Base-by-base conservation (phyloP, 495 filamentous ascomycete species). In the Endocarpon pusillum region DNA sequence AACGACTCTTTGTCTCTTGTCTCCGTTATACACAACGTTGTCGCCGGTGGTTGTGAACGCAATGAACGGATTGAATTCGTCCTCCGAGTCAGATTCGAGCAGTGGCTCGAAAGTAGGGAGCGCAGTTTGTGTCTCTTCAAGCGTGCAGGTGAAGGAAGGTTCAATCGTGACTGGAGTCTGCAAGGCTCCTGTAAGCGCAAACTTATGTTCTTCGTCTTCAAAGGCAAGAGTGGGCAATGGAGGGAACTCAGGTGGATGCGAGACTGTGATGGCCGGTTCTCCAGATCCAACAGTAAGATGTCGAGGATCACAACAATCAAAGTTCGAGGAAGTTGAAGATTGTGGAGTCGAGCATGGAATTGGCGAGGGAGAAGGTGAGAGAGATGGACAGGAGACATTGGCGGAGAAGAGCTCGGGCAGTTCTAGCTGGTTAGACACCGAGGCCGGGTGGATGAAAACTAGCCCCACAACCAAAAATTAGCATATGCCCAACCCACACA, bases 301-400 rank as follows among this genome's bases (percentile, higher is more conserved):
- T 39, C 86, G 79, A 16, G 89, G 89, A 47, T 97, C 84, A 57
- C 89, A 96, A 47, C 93, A 94, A 55, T 84, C 73, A 42, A 75
- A 30, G 11, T 36, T 53, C 46, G 84, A 80, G 31, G 73, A 63
- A 24, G 81, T 75, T 2, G 71, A 69, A 33, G 73, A 61, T 36
- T 73, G 55, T 1, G 77, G 76, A 33, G 70, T 71, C 19, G 62
- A 53, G 18, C 55, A 56, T 37, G 82, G 80, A 44, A 81, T 75
- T 26, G 83, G 83, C 12, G 84, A 81, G 17, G 87, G 58, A 29
- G 50, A 47, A 15, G 25, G 20, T 34, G 57, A 62, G 52, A 94
- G 73, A 21, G 87, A 93, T 42, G 85, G 82, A 62, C 83, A 93
- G 27, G 64, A 64, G 41, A 51, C 42, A 39, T 59, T 62, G 33